Percentiles rank a stretch among this genome's conserved stretches.
These are phyloP conservation scores for Trichoderma pleuroti DNA, from an alignment of 2,329 filamentous ascomycete species.

Conservation along the genomic window DNA sequence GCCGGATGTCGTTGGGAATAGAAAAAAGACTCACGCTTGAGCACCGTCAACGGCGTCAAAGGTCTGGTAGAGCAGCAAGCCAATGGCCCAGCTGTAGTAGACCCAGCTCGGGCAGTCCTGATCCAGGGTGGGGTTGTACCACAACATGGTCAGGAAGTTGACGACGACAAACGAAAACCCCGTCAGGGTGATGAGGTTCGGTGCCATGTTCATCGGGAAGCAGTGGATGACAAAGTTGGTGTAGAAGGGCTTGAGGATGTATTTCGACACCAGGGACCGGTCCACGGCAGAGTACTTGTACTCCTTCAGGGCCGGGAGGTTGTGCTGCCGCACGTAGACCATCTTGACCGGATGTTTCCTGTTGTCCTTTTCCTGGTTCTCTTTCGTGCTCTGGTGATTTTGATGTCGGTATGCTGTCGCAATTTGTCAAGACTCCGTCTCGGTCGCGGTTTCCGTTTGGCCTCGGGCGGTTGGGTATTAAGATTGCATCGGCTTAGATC, in stretches of 20 bases:
- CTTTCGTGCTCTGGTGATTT: not conserved
- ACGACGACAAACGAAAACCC: conserved; percentile 86
- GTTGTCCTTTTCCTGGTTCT: not conserved
- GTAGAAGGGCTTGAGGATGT: conserved; percentile 97
- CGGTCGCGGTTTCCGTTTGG: not conserved
- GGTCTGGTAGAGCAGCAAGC: conserved; percentile 94
- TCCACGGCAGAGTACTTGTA: conserved; percentile 97
- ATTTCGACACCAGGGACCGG: conserved; percentile 83
- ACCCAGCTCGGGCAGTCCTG: conserved; percentile 94
- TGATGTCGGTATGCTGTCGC: not conserved
- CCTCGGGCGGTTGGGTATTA: conserved; percentile 4
- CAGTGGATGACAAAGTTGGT: conserved; percentile 88
- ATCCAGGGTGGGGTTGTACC: conserved; percentile 93
- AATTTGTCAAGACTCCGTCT: not conserved
- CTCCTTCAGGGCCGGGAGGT: conserved; percentile 80
- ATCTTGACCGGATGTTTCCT: conserved; percentile 46
- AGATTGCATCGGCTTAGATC: not conserved
- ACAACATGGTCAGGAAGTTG: conserved; percentile 88
- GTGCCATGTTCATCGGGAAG: conserved; percentile 95
- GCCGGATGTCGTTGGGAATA: not conserved
- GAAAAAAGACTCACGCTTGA: conserved; percentile 66
- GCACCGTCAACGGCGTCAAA: conserved; percentile 96
- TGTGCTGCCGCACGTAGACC: conserved; percentile 93
- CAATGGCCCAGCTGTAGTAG: conserved; percentile 85
- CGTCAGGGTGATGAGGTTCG: conserved; percentile 80